Conservation (phyloP, 192 early-diverging fungal species). For the Funneliformis geosporum region DNA sequence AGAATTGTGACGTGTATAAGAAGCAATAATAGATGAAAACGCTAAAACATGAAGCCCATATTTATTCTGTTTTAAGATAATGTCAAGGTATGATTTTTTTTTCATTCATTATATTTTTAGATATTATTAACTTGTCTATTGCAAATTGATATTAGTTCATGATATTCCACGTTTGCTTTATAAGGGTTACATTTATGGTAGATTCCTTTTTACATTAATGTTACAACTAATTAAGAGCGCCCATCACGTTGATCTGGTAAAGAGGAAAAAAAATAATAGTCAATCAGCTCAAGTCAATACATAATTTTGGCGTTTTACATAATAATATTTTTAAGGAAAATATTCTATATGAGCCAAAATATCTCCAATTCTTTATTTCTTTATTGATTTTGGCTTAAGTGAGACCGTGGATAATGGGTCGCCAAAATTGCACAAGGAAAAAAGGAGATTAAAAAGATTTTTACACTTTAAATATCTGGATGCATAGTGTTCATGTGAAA, state of each 20-base stretch:
- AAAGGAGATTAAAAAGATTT: constrained; percentile 19
- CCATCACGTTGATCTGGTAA: neutral
- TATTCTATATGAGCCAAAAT: constrained; percentile 17
- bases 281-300: constrained; percentile 9
- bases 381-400: constrained; percentile 27
- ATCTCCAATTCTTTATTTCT: neutral
- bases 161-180: neutral
- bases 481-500: neutral
- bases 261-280: constrained; percentile 1
- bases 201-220: neutral
- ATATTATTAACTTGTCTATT: constrained; percentile 17
- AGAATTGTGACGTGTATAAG: constrained; percentile 13
- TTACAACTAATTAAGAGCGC: constrained; percentile 12
- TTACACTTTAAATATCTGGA: constrained; percentile 12
- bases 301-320: constrained; percentile 21
- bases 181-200: constrained; percentile 1
- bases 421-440: constrained; percentile 12
- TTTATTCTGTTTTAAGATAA: constrained; percentile 16
- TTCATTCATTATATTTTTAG: constrained; percentile 8
- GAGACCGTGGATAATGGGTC: constrained; percentile 3
- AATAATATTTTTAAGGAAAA: constrained; percentile 1
- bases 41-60: constrained; percentile 10
- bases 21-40: neutral
- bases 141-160: constrained; percentile 13
- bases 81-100: constrained; percentile 18